A percentile compares a stretch with the other conserved stretches of the same genome.
Evolutionary conservation across 805 yeast species (phyloP).

Genomic region (Ogataea pini): DNA sequence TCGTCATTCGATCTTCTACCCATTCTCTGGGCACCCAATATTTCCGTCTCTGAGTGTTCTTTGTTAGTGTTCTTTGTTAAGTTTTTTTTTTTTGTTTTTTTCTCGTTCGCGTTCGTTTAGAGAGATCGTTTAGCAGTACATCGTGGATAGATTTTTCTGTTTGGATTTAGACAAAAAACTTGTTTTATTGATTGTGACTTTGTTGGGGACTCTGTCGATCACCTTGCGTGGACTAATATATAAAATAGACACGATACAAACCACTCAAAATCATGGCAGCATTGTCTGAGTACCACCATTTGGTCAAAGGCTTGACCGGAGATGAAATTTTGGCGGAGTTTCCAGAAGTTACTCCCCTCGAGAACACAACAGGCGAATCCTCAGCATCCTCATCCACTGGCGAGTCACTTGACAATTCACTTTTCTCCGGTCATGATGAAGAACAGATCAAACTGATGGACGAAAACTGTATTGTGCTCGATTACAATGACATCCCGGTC

Average conservation of each 20-base stretch:
- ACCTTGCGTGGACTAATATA: background rate
- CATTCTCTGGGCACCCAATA: too few species aligned
- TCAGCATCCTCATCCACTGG: slow-evolving; percentile 39
- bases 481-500: slow-evolving; percentile 80
- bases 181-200: background rate
- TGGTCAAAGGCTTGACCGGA: slow-evolving; percentile 53
- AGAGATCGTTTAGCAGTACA: background rate
- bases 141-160: background rate
- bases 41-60: too few species aligned
- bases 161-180: background rate
- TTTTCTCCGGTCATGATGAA: slow-evolving; percentile 86
- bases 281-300: slow-evolving; percentile 41
- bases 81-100: too few species aligned
- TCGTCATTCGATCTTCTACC: too few species aligned
- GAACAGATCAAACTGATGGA: slow-evolving; percentile 96
- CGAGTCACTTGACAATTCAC: slow-evolving; percentile 35
- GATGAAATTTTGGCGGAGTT: slow-evolving; percentile 57
- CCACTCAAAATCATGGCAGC: slow-evolving; percentile 11
- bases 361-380: slow-evolving; percentile 58
- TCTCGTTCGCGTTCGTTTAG: slow-evolving; percentile 6
- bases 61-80: too few species aligned
- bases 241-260: background rate
- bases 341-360: slow-evolving; percentile 68
- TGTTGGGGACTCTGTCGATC: background rate
- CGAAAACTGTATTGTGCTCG: slow-evolving; percentile 92